phyloP scores from a whole-genome alignment of 495 filamentous ascomycete species.

The Neurospora sublineolata region DNA sequence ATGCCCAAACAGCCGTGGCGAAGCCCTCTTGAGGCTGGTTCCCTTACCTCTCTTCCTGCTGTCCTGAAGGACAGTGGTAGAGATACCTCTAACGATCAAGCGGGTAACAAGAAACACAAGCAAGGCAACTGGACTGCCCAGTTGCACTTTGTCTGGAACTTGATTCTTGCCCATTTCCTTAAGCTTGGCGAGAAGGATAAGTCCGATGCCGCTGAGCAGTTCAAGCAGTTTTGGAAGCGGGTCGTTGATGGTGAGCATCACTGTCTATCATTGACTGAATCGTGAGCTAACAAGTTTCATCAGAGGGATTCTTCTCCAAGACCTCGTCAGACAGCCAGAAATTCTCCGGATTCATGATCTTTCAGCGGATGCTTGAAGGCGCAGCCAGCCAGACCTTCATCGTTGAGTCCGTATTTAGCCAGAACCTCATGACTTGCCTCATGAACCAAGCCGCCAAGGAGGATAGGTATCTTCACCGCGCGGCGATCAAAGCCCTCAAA shows the following conservation, averaged over 20 bases:
- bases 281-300: slow-evolving; percentile 13
- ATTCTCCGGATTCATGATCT: slow-evolving; percentile 79
- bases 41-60: slow-evolving; percentile 52
- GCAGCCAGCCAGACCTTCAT: slow-evolving; percentile 23
- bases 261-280: background rate
- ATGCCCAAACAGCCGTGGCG: slow-evolving; percentile 65
- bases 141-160: slow-evolving; percentile 79
- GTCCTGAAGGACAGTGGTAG: slow-evolving; percentile 67
- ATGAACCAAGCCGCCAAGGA: slow-evolving; percentile 78
- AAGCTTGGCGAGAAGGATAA: slow-evolving; percentile 19
- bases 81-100: slow-evolving; percentile 37
- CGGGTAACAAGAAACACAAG: slow-evolving; percentile 28
- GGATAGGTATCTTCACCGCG: slow-evolving; percentile 73
- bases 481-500: slow-evolving; percentile 61
- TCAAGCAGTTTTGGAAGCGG: slow-evolving; percentile 77
- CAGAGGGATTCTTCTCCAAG: slow-evolving; percentile 71
- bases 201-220: slow-evolving; percentile 31
- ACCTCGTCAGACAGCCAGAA: slow-evolving; percentile 78
- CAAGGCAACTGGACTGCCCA: slow-evolving; percentile 63
- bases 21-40: slow-evolving; percentile 55
- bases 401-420: slow-evolving; percentile 52
- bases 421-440: slow-evolving; percentile 70
- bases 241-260: slow-evolving; percentile 66
- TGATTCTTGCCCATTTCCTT: slow-evolving; percentile 48
- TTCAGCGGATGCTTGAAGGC: slow-evolving; percentile 54